Percentiles rank a stretch among this genome's conserved stretches.
phyloP scores from a whole-genome alignment of 2,329 filamentous ascomycete species.

The Diaporthe caulivora region DNA sequence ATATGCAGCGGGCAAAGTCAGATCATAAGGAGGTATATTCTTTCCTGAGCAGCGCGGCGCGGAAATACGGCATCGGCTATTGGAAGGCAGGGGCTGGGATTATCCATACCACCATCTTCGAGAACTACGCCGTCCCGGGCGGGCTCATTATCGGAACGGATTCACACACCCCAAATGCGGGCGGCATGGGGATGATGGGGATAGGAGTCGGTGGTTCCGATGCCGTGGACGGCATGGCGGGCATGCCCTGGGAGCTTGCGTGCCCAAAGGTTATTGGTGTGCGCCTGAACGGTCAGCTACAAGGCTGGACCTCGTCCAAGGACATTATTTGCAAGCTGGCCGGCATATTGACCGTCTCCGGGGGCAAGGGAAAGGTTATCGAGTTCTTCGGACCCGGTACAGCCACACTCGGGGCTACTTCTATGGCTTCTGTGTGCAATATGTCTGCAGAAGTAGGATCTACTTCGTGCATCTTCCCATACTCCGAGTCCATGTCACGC shows the following conservation, averaged over 20 bases:
- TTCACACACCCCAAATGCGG: constrained; percentile 96
- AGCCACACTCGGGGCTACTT: constrained; percentile 88
- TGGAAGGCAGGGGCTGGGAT: constrained; percentile 95
- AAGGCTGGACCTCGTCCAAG: constrained; percentile 93
- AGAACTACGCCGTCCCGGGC: constrained; percentile 96
- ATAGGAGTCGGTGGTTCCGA: constrained; percentile 98
- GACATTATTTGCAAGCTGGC: constrained; percentile 88
- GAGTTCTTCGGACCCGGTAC: constrained; percentile 95
- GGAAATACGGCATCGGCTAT: constrained; percentile 94
- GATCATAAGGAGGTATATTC: constrained; percentile 98
- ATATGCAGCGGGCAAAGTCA: constrained; percentile 85
- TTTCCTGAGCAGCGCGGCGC: constrained; percentile 91
- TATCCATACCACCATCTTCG: constrained; percentile 96
- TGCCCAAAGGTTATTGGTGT: constrained; percentile 92
- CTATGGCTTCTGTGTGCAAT: constrained; percentile 92
- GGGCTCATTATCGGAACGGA: constrained; percentile 99
- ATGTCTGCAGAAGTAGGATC: constrained; percentile 94
- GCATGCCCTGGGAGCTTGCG: constrained; percentile 97
- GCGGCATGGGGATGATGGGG: constrained; percentile 90
- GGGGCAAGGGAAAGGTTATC: constrained; percentile 93
- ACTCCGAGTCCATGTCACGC: constrained; percentile 83
- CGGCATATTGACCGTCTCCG: constrained; percentile 89
- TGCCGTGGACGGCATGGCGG: constrained; percentile 96
- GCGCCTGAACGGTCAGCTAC: constrained; percentile 83
- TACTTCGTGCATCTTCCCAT: constrained; percentile 95